Evolutionary conservation across 345 rosid species (phyloP), one percentile per base, ranked within the genome.

Genomic region (Gynandropsis gynandra): DNA sequence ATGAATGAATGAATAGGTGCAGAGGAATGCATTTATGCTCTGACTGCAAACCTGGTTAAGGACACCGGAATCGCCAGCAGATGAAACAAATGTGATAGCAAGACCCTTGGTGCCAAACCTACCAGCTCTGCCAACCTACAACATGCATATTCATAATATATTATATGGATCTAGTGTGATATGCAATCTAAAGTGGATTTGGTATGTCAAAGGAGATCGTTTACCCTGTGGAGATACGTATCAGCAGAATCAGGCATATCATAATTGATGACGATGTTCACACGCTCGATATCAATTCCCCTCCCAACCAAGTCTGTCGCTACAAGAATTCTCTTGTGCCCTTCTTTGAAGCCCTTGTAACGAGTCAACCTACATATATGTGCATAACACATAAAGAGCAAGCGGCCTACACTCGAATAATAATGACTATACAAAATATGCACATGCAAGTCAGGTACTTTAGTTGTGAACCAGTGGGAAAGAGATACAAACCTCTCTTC

Each of bases 161-260:
- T 21, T 41, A 31, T 10, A 47, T 38, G 53, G 10, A 7, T 51
- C 12, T 2, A 4, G 1, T 36, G 17, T 10, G 52, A 19, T 17
- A 14, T 16, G 17, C 8, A 12, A 10, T 11, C 4, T 11, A 20
- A 10, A 24, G 8, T 46, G 52, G 2, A 37, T 1, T 19, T 4
- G 16, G 9, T 7, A 9, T 9, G 17, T 0, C 32, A 15, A 21
- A 41, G n/a, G 34, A 8, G 3, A 20, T 32, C 16, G 16, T 54
- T 12, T 58, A 93, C 99, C 85, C 99, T 83, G 77, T 93, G 99
- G 16, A 93, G 79, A 39, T 93, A 93, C 1, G 99, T 93, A 51
- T 88, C 99, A 5, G 97, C 99, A 51, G 99, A 88, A 71, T 93
- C 97, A 4, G 99, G 99, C 99, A 93, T 93, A 68, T 93, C 97